Percentiles rank a stretch among this genome's conserved stretches.
phyloP scores from a whole-genome alignment of 352 stramenopile species.

The Globisporangium camurandrum region DNA sequence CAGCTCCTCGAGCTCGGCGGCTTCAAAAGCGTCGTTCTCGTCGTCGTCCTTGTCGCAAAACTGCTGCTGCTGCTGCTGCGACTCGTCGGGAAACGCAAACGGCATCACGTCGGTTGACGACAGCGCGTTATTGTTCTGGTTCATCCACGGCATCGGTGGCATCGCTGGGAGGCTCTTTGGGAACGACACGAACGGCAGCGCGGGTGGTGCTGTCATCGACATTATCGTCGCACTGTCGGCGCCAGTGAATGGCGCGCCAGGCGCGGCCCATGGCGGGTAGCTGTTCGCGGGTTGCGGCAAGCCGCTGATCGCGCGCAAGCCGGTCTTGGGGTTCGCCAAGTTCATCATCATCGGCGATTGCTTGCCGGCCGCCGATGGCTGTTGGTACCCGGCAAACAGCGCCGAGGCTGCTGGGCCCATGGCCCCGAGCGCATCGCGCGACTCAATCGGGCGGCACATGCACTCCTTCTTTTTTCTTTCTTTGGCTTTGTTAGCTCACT shows the following conservation, averaged over 20 bases:
- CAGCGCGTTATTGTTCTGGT: neutral
- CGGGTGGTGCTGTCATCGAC: conserved; percentile 45
- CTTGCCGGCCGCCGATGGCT: conserved; percentile 44
- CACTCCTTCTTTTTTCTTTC: no score
- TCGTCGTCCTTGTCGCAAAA: conserved; percentile 15
- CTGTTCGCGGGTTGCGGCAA: no score
- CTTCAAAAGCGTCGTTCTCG: conserved; percentile 39
- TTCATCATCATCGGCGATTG: conserved; percentile 20
- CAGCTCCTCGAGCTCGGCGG: conserved; percentile 63
- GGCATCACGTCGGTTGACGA: conserved; percentile 25
- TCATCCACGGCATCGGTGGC: conserved; percentile 28
- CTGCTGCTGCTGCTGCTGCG: conserved; percentile 8
- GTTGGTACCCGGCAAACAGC: conserved; percentile 72
- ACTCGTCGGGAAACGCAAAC: conserved; percentile 26
- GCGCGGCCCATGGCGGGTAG: conserved; percentile 23
- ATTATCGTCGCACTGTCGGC: conserved; percentile 50
- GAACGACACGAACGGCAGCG: conserved; percentile 67
- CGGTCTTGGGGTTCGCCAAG: conserved; percentile 12
- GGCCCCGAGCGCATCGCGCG: conserved; percentile 69
- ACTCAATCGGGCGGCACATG: conserved; percentile 85
- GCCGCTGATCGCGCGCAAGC: neutral
- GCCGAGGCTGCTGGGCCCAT: conserved; percentile 63
- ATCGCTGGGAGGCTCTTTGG: conserved; percentile 52
- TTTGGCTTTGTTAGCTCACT: no score
- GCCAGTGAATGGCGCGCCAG: conserved; percentile 16